A percentile compares a stretch with the other conserved stretches of the same genome.
phyloP scores from a whole-genome alignment of 106 monocot species.

The Platanthera guangdongensis region DNA sequence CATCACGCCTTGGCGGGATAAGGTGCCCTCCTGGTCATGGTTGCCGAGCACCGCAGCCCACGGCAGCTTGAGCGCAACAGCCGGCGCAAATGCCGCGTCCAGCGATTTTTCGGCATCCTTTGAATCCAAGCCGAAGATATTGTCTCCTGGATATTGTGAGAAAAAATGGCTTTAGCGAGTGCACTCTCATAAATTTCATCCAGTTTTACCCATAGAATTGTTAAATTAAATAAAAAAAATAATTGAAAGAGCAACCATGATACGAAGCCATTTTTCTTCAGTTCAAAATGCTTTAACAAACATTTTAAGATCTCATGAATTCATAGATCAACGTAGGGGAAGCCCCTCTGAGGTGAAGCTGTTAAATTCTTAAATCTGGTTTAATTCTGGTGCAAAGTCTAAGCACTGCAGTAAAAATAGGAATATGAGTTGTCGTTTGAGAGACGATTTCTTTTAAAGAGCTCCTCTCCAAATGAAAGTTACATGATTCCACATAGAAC shows the following conservation, averaged over 20 bases:
- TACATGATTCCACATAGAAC: too few species aligned
- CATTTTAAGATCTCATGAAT: too few species aligned
- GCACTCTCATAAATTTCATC: neutral
- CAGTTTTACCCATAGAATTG: neutral
- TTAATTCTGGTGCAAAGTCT: too few species aligned
- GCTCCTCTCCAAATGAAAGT: too few species aligned
- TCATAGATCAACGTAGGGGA: too few species aligned
- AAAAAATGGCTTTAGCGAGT: neutral
- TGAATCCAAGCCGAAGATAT: slow-evolving; percentile 69
- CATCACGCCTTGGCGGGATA: slow-evolving; percentile 75
- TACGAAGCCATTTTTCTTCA: too few species aligned
- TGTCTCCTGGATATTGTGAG: slow-evolving; percentile 54
- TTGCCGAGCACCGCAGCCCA: slow-evolving; percentile 93
- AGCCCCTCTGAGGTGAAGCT: too few species aligned
- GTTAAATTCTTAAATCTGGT: too few species aligned
- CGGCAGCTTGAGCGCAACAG: slow-evolving; percentile 58
- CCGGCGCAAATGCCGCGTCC: slow-evolving; percentile 61
- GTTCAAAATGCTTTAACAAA: too few species aligned
- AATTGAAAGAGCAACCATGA: neutral
- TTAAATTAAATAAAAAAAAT: neutral
- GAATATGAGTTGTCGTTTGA: too few species aligned
- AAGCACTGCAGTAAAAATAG: too few species aligned
- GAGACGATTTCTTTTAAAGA: too few species aligned
- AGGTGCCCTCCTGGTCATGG: slow-evolving; percentile 83
- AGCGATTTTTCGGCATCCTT: slow-evolving; percentile 60